Base-by-base conservation (phyloP, 345 rosid genomes). In the Brassica nigra region DNA sequence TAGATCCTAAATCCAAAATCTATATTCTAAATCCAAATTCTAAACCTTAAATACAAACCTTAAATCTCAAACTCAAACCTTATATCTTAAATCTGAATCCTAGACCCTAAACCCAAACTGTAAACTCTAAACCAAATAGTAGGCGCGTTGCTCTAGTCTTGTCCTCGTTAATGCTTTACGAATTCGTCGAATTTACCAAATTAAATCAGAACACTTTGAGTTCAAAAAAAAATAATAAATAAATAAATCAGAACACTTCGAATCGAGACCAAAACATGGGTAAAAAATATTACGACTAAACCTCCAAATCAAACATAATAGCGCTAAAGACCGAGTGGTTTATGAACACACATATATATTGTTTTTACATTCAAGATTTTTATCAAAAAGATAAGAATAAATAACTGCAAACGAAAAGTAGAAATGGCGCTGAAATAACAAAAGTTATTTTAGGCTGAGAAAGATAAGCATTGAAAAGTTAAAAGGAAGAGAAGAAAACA, bases 401-500 rank as follows among this genome's bases (percentile, higher is more conserved):
- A 52, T 52, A 52, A 52, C 55, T 47, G 6, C 14, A 27, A 14
- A 29, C 8, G 10, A 59, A 14, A 10, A 8, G 61, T 42, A 33
- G 6, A 76, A 11, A 31, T 76, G 33, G 63, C 39, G 63, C 39
- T 78, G 37, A 39, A 36, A 34, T 5, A 62, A 27, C 1, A 44
- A 52, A 71, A 70, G 6, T 7, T 58, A 15, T 3, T n/a, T 52
- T n/a, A 36, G 14, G 42, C 28, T 64, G 15, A 54, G 5, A 72
- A 57, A 57, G 30, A 23, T 18, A 14, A 71, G 63, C 30, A 58
- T 66, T 39, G 30, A n/a, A 79, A 73, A 59, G 54, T 31, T 65
- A 15, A 62, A 62, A 52, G 61, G 62, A 39, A 72, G 71, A 67
- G 29, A 61, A 78, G 78, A 70, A 74, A 86, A 75, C 70, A 49